Conservation (phyloP, 106 monocot species). For the Dendrobium officinale region DNA sequence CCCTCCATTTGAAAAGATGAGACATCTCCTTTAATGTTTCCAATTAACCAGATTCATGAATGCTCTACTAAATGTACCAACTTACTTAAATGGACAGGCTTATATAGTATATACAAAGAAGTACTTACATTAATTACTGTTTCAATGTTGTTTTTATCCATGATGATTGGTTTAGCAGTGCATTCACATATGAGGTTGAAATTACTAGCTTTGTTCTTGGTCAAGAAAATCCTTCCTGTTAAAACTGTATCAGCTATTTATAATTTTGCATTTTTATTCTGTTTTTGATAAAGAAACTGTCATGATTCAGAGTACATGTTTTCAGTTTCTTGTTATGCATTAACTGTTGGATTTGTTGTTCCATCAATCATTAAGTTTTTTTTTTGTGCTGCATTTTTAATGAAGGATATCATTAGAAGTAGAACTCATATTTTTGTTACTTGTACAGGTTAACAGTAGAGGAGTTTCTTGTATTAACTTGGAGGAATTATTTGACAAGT, state of each 20-base stretch:
- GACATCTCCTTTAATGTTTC: too few relatives aligned
- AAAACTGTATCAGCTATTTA: background rate
- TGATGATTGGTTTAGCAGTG: background rate
- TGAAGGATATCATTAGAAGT: background rate
- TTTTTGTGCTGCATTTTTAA: background rate
- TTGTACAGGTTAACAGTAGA: background rate
- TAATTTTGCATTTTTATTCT: background rate
- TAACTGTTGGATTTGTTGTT: background rate
- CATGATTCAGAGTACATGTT: background rate
- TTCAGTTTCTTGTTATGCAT: constrained; percentile 1
- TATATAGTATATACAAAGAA: too few relatives aligned
- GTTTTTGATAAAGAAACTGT: background rate
- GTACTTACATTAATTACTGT: too few relatives aligned
- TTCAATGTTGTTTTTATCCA: background rate
- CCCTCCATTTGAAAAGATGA: too few relatives aligned
- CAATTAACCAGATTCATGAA: too few relatives aligned
- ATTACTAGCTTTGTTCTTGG: background rate
- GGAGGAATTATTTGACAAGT: constrained; percentile 2
- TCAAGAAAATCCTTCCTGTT: background rate
- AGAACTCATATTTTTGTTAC: background rate
- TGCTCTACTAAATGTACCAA: too few relatives aligned
- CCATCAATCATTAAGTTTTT: background rate
- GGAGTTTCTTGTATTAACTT: constrained; percentile 7
- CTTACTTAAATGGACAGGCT: too few relatives aligned
- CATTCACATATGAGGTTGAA: background rate